Evolutionary conservation across 352 stramenopile species (phyloP).

Genomic region (Thraustotheca clavata): DNA sequence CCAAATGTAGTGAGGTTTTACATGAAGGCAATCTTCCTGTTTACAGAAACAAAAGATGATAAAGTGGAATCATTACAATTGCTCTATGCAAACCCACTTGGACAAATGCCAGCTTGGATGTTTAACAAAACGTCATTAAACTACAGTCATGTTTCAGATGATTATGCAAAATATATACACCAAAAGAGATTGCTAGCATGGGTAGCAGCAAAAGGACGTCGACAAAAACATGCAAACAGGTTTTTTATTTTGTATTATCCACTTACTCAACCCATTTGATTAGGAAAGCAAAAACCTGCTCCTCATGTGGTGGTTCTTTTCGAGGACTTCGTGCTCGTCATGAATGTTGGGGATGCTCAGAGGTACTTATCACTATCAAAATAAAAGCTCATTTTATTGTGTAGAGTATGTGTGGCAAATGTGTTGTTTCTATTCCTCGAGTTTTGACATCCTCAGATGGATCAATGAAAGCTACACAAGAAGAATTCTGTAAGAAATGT

Average conservation of each 20-base stretch:
- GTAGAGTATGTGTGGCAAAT: slow-evolving; percentile 19
- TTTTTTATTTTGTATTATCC: not conserved
- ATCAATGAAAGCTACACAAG: not conserved
- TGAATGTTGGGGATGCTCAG: not conserved
- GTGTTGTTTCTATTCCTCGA: slow-evolving; percentile 2
- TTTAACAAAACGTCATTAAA: slow-evolving; percentile 10
- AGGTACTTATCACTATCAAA: not conserved
- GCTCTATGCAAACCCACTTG: not conserved
- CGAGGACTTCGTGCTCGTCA: not conserved
- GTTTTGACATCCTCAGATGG: not conserved
- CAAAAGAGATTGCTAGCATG: not conserved
- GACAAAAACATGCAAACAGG: not conserved
- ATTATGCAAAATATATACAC: not conserved
- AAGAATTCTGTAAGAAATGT: slow-evolving; percentile 18
- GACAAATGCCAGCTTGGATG: not conserved
- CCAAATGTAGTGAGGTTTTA: not conserved
- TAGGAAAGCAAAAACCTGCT: slow-evolving; percentile 16
- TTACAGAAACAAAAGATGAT: not conserved
- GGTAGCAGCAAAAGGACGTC: not conserved
- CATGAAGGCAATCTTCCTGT: slow-evolving; percentile 12
- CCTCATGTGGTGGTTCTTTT: not conserved
- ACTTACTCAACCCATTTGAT: too few relatives aligned
- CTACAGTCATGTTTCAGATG: not conserved
- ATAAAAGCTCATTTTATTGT: not conserved
- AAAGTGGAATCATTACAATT: slow-evolving; percentile 5